Evolutionary conservation across 257 asterid species (phyloP).

Genomic region (Solanum gracilifrons): DNA sequence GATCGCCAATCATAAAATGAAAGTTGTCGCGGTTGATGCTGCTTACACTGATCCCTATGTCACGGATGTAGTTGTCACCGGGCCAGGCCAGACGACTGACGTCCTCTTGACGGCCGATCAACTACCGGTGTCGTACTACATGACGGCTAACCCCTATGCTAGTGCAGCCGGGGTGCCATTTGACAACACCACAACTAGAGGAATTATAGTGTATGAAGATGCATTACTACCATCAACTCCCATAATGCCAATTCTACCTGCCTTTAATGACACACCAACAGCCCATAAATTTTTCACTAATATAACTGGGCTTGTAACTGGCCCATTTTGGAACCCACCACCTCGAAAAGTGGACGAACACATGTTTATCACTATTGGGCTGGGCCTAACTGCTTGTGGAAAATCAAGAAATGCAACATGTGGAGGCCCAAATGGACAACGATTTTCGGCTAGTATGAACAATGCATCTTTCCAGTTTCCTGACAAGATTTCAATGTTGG

Average conservation of each 20-base stretch:
- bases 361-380: slow-evolving; percentile 1
- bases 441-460: slow-evolving; percentile 45
- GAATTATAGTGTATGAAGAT: background rate
- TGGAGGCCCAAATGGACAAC: slow-evolving; percentile 28
- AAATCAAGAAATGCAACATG: background rate
- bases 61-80: background rate
- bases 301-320: slow-evolving; percentile 3
- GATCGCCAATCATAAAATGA: background rate
- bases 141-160: slow-evolving; percentile 3
- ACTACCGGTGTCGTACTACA: background rate
- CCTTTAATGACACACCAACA: slow-evolving; percentile 6
- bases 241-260: slow-evolving; percentile 1
- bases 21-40: slow-evolving; percentile 9
- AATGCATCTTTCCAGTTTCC: slow-evolving; percentile 33
- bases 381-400: slow-evolving; percentile 5
- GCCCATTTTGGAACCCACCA: slow-evolving; percentile 1
- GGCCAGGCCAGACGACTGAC: slow-evolving; percentile 4
- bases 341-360: background rate
- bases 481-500: slow-evolving; percentile 10
- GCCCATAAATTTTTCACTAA: slow-evolving; percentile 2
- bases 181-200: slow-evolving; percentile 9
- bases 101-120: slow-evolving; percentile 1
- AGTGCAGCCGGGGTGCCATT: slow-evolving; percentile 7
- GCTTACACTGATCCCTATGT: background rate
- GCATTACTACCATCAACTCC: background rate